Percentiles rank a stretch among this genome's conserved stretches.
phyloP scores from a whole-genome alignment of 2,329 filamentous ascomycete species.

The Coniochaeta sp. region DNA sequence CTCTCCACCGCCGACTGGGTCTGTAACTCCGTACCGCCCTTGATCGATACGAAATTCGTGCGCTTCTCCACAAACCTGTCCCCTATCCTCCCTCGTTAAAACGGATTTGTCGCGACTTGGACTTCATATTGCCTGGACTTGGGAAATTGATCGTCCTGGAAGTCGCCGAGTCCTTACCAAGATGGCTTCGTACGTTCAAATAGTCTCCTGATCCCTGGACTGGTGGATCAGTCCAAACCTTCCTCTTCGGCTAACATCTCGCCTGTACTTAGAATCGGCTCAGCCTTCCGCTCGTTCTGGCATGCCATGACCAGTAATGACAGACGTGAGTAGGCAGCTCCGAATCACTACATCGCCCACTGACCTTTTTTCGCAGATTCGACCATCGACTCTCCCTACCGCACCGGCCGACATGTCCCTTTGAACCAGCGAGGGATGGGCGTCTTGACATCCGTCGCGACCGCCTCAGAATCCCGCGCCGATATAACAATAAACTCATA shows the following conservation, averaged over 20 bases:
- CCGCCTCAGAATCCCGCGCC: constrained; percentile 78
- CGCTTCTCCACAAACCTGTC: not conserved
- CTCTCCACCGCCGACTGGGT: not conserved
- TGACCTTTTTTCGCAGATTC: constrained; percentile 56
- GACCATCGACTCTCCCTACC: constrained; percentile 85
- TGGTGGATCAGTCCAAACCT: not conserved
- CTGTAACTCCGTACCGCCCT: not conserved
- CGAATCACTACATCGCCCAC: not conserved
- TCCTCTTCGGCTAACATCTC: not conserved
- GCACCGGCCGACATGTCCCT: constrained; percentile 83
- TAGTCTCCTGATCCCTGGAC: not conserved
- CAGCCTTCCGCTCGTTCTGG: constrained; percentile 86
- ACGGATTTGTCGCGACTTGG: not conserved
- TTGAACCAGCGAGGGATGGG: constrained; percentile 53
- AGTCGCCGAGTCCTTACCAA: not conserved
- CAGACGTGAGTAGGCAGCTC: constrained; percentile 44
- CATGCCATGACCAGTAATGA: constrained; percentile 76
- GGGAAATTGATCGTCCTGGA: not conserved
- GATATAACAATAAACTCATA: constrained; percentile 71
- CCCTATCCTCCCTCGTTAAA: constrained; percentile 1
- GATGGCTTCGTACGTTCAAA: constrained; percentile 3
- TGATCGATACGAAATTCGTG: constrained; percentile 1
- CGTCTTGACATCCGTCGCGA: constrained; percentile 80
- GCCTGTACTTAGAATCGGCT: constrained; percentile 47
- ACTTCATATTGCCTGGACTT: not conserved